Base-by-base conservation (phyloP, 129 eudicot species). In the Lactuca sativa region DNA sequence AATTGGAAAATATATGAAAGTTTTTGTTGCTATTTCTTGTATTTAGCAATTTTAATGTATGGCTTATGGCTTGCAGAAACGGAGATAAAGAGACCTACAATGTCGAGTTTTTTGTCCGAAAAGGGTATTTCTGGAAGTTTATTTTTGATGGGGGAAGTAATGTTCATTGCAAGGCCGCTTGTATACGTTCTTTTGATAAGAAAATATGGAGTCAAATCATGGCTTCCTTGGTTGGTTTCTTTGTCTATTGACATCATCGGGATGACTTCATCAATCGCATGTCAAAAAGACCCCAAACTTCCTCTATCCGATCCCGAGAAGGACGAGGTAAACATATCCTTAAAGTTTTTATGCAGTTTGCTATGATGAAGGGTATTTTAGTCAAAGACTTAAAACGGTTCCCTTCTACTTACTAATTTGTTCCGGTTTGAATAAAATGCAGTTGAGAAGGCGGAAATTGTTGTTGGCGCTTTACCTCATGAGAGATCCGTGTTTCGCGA, bases 401-500 rank as follows among this genome's bases (percentile, higher is more conserved):
- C 52, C 5, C 4, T 44, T 44, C 30, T 25, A 25, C 14, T 47
- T 18, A 8, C 34, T 61, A 31, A 55, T 47, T 36, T 36, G 6
- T 32, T 57, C 5, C 9, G 41, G 34, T 21, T 57, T 72, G 43
- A 32, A 14, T 71, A 21, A 56, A 53, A 63, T 62, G 62, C 88
- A 93, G 98, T 75, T 93, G 66, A 86, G 76, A 82, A 83, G 98
- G 62, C 84, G 98, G 58, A 93, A 89, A 70, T 57, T 93, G 62
- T 68, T 93, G 73, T 85, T 90, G 92, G 90, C 88, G 5, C 90
- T 93, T 76, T 93, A 93, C 88, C 87, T 93, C 56, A 86, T 93
- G 98, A 81, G 96, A 82, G 98, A 93, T 78, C 98, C 98, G 6
- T 93, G 91, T 78, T 93, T 93, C 69, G 60, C 84, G 72, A 89